Base-by-base conservation (phyloP, 768 basidiomycete genomes). In the Pisolithus marmoratus region DNA sequence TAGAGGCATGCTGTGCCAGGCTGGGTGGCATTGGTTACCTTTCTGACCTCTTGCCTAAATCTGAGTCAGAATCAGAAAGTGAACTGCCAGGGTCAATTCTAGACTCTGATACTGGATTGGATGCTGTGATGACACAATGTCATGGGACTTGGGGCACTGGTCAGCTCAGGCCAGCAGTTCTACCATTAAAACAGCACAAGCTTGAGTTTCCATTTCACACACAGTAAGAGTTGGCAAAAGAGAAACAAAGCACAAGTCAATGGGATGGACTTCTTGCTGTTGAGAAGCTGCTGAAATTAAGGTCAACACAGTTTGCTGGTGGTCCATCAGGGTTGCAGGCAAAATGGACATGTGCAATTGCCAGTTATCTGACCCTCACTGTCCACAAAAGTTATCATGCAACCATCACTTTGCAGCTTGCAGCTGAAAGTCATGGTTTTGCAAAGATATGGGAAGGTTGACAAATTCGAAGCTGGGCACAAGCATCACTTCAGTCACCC, bases 221-320 rank as follows among this genome's bases (percentile, higher is more conserved):
- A 0, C 29, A 60, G 8, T 8, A 27, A 27, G 26, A 27, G 8
- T 27, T 4, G 26, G 17, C 68, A 63, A 8, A 60, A 69, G 0
- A 70, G 77, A 1, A 74, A 72, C 55, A 67, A 78, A 50, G 74
- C 70, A 38, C 42, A 44, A 8, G 53, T 79, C 20, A 72, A 78
- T 49, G 14, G 61, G 52, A 70, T 77, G 60, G 31, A 77, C 0
- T 52, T 52, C 0, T 22, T 59, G 0, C 70, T 60, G 43, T 3
- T 48, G 34, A 12, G 67, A 8, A 43, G 58, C 26, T 27, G 26
- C 26, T 27, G 26, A 27, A 27, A 8, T 27, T 27, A 8, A 27
- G 63, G 53, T 55, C 56, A 46, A 56, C 36, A 1, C 40, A 45
- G 2, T 69, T 70, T 51, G 55, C 46, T 9, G 60, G 59, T 26